Evolutionary conservation across 352 stramenopile species (phyloP).

Genomic region (Globisporangium alternatum): DNA sequence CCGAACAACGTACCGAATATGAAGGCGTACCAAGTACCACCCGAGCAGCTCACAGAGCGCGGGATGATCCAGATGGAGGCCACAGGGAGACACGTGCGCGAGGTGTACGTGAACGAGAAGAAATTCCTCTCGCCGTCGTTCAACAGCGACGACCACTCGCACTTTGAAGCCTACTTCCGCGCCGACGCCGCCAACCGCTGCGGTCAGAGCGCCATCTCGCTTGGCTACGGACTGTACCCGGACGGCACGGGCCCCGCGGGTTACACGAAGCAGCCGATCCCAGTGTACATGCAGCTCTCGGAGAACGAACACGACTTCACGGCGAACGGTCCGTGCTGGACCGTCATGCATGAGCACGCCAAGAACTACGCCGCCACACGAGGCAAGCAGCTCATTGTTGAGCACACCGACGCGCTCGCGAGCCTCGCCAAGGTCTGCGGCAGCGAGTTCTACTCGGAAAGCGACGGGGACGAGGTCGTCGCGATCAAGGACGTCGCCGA

Average conservation of each 20-base stretch:
- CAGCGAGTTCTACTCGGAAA: conserved; percentile 36
- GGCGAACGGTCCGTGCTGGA: conserved; percentile 62
- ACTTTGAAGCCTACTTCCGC: conserved; percentile 76
- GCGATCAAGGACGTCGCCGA: conserved; percentile 75
- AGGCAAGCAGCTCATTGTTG: conserved; percentile 35
- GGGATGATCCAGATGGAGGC: conserved; percentile 72
- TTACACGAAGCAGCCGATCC: conserved; percentile 60
- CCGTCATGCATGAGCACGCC: conserved; percentile 48
- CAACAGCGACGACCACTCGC: conserved; percentile 48
- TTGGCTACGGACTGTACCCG: conserved; percentile 70
- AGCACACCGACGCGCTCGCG: conserved; percentile 41
- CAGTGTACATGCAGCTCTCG: conserved; percentile 75
- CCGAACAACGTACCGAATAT: conserved; percentile 66
- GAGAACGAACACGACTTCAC: conserved; percentile 83
- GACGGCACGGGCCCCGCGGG: conserved; percentile 58
- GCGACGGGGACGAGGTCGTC: conserved; percentile 34
- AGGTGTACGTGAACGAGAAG: conserved; percentile 67
- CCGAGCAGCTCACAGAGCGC: conserved; percentile 69
- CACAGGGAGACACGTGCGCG: conserved; percentile 58
- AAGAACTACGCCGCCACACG: conserved; percentile 39
- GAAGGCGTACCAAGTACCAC: conserved; percentile 54
- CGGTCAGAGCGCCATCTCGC: conserved; percentile 62
- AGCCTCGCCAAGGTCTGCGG: conserved; percentile 44
- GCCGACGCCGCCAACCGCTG: conserved; percentile 67
- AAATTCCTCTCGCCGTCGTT: conserved; percentile 64